A percentile compares a stretch with the other conserved stretches of the same genome.
Evolutionary conservation across 2,329 filamentous ascomycete genomes (phyloP).

Genomic region (Metarhizium guizhouense): DNA sequence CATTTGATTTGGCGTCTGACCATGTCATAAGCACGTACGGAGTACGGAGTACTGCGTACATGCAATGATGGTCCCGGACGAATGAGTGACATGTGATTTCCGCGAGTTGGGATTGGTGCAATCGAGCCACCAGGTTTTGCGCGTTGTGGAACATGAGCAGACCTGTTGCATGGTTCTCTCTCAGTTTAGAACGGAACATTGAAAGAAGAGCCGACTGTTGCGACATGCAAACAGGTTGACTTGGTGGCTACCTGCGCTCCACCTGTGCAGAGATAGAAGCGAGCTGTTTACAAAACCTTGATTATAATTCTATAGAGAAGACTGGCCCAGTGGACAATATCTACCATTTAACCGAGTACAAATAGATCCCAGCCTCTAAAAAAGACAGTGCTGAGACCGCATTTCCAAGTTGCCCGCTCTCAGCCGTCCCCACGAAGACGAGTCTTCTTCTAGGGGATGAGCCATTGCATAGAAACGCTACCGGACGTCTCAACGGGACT

Average conservation of each 20-base stretch:
- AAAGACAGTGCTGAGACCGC: slow-evolving; percentile 3
- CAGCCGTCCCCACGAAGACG: not conserved
- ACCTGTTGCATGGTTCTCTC: too few relatives aligned
- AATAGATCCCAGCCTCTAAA: slow-evolving; percentile 2
- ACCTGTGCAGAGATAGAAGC: not conserved
- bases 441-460: not conserved
- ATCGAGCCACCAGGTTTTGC: not conserved
- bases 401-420: not conserved
- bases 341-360: slow-evolving; percentile 3
- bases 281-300: not conserved
- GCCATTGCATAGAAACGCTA: not conserved
- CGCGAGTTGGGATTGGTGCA: not conserved
- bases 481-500: not conserved
- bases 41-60: too few relatives aligned
- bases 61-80: too few relatives aligned
- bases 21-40: too few relatives aligned
- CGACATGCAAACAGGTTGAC: too few relatives aligned
- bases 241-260: too few relatives aligned
- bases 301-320: slow-evolving; percentile 7
- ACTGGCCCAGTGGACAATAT: not conserved
- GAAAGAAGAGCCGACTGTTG: too few relatives aligned
- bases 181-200: too few relatives aligned
- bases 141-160: not conserved
- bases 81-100: not conserved
- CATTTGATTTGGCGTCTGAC: too few relatives aligned